A percentile compares a stretch with the other conserved stretches of the same genome.
phyloP scores from a whole-genome alignment of 805 yeast species.

The Wickerhamomyces silvicola region DNA sequence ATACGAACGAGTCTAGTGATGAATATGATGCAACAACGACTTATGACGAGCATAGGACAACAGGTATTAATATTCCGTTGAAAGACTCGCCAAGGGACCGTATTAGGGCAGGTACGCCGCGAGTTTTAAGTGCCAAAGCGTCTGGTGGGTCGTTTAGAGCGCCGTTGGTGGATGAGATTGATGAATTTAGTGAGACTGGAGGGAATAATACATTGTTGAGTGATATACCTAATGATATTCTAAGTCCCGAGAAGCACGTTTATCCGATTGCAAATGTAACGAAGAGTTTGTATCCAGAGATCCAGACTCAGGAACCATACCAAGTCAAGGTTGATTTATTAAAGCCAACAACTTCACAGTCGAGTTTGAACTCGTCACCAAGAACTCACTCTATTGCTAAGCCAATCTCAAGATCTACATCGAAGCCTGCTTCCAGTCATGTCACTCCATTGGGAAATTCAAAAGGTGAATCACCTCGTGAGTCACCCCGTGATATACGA shows the following conservation, averaged over 20 bases:
- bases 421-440: neutral
- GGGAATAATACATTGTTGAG: slow-evolving; percentile 15
- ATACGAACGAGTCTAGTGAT: slow-evolving; percentile 4
- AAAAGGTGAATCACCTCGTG: neutral
- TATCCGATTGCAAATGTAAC: slow-evolving; percentile 10
- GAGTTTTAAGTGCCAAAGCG: slow-evolving; percentile 3
- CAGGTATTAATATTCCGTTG: slow-evolving; percentile 13
- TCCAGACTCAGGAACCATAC: neutral
- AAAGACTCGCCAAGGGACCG: slow-evolving; percentile 15
- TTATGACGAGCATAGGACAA: slow-evolving; percentile 1
- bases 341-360: too few species aligned
- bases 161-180: too few species aligned
- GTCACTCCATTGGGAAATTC: neutral
- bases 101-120: slow-evolving; percentile 22
- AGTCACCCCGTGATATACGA: too few species aligned
- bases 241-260: slow-evolving; percentile 21
- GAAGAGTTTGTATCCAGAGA: neutral
- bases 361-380: too few species aligned
- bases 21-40: slow-evolving; percentile 10
- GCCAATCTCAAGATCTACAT: neutral
- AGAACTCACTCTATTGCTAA: too few species aligned
- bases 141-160: too few species aligned
- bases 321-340: too few species aligned
- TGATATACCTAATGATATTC: slow-evolving; percentile 17
- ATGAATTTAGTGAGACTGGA: slow-evolving; percentile 4